A percentile compares a stretch with the other conserved stretches of the same genome.
These are phyloP conservation scores for Fusarium sacchari DNA, from an alignment of 2,329 filamentous ascomycete genomes.

Conservation along the genomic window DNA sequence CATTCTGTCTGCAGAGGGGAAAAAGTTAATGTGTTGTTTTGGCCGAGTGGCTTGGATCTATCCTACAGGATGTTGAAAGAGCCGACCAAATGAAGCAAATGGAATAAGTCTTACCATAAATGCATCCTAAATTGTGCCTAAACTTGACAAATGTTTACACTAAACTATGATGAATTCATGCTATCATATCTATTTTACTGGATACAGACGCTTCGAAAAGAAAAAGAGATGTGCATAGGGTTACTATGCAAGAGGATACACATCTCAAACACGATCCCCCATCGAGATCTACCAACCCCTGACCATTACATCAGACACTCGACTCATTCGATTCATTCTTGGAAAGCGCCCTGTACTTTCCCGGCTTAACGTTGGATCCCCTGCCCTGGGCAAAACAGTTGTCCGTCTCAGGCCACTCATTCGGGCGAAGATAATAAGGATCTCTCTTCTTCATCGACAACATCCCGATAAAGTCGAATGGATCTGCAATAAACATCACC, in stretches of 20 bases:
- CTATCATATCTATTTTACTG: neutral
- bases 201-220: neutral
- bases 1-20: too few relatives aligned
- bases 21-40: too few relatives aligned
- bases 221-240: neutral
- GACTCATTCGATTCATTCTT: conserved; percentile 16
- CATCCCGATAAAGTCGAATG: conserved; percentile 41
- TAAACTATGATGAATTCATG: neutral
- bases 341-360: conserved; percentile 14
- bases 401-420: conserved; percentile 32
- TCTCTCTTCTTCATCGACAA: conserved; percentile 39
- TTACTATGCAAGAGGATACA: neutral
- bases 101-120: neutral
- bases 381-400: conserved; percentile 39
- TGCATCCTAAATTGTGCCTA: neutral
- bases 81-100: too few relatives aligned
- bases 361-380: conserved; percentile 28
- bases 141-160: neutral
- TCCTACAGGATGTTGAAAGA: too few relatives aligned
- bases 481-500: conserved; percentile 30
- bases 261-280: neutral
- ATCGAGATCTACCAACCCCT: conserved; percentile 1
- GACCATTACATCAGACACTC: conserved; percentile 15
- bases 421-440: conserved; percentile 32
- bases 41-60: too few relatives aligned